Conservation (phyloP, 345 rosid species). For the Euphorbia pulcherrima region DNA sequence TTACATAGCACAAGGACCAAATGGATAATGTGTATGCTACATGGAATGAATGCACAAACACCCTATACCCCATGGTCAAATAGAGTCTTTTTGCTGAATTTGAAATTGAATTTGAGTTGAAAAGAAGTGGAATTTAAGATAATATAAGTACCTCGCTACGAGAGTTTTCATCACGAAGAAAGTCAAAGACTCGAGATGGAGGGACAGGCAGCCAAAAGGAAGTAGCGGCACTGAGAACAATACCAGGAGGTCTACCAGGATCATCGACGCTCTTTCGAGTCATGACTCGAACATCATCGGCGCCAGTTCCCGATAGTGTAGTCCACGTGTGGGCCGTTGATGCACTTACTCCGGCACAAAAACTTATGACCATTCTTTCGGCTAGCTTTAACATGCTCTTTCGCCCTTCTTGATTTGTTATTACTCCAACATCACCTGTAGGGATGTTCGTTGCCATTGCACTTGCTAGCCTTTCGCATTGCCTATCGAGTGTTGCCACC, state of each 20-base stretch:
- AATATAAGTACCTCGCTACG: constrained; percentile 68
- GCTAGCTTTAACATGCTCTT: constrained; percentile 70
- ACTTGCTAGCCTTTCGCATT: constrained; percentile 75
- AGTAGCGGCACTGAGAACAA: constrained; percentile 78
- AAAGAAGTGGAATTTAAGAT: too few species aligned
- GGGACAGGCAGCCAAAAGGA: constrained; percentile 91
- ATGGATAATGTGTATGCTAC: too few species aligned
- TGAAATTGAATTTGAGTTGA: too few species aligned
- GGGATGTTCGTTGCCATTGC: constrained; percentile 56
- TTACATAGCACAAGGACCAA: too few species aligned
- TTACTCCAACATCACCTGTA: constrained; percentile 54
- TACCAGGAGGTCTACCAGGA: constrained; percentile 84
- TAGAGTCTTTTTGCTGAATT: too few species aligned
- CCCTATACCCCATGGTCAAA: too few species aligned
- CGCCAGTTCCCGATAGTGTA: constrained; percentile 52
- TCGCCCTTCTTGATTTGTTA: constrained; percentile 66
- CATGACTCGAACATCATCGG: constrained; percentile 78
- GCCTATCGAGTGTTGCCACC: constrained; percentile 74
- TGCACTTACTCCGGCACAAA: constrained; percentile 67
- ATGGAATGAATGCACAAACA: too few species aligned
- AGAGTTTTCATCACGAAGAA: constrained; percentile 71
- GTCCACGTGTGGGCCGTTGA: constrained; percentile 74
- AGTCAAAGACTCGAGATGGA: constrained; percentile 62
- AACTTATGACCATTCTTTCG: constrained; percentile 73
- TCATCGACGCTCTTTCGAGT: constrained; percentile 69